Percentiles rank a stretch among this genome's conserved stretches.
phyloP scores from a whole-genome alignment of 2,329 filamentous ascomycete species.

The Penicillium sp. region DNA sequence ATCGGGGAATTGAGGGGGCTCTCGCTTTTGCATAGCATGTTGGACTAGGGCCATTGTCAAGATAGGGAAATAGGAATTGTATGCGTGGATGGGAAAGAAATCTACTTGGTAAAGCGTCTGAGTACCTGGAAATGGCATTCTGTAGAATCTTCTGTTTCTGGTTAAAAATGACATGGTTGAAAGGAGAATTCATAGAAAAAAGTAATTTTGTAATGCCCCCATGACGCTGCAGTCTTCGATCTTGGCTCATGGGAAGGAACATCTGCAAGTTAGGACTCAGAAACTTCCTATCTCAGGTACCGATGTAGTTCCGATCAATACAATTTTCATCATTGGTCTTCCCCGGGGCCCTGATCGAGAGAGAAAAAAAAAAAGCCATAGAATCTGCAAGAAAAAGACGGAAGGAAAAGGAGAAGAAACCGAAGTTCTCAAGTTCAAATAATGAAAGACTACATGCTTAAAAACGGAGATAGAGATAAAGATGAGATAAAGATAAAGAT shows the following conservation, averaged over 20 bases:
- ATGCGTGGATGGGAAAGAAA: not conserved
- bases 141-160: conserved; percentile 5
- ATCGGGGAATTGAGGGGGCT: conserved; percentile 28
- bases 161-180: not conserved
- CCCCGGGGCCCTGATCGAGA: conserved; percentile 5
- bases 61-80: not conserved
- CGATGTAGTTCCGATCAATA: conserved; percentile 12
- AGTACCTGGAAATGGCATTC: conserved; percentile 24
- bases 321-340: conserved; percentile 5
- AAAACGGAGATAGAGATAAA: not conserved
- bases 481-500: not conserved
- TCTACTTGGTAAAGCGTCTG: not conserved
- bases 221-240: not conserved
- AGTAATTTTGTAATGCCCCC: not conserved
- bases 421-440: not conserved
- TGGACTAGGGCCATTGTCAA: not conserved
- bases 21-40: not conserved
- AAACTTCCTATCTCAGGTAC: conserved; percentile 12
- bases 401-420: conserved; percentile 10
- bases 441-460: not conserved
- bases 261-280: not conserved
- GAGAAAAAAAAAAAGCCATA: conserved; percentile 2
- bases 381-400: conserved; percentile 6
- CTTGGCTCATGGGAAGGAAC: not conserved
- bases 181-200: not conserved